Evolutionary conservation across 371 early-diverging fungal genomes (phyloP).

Genomic region (Mucor irregularis): DNA sequence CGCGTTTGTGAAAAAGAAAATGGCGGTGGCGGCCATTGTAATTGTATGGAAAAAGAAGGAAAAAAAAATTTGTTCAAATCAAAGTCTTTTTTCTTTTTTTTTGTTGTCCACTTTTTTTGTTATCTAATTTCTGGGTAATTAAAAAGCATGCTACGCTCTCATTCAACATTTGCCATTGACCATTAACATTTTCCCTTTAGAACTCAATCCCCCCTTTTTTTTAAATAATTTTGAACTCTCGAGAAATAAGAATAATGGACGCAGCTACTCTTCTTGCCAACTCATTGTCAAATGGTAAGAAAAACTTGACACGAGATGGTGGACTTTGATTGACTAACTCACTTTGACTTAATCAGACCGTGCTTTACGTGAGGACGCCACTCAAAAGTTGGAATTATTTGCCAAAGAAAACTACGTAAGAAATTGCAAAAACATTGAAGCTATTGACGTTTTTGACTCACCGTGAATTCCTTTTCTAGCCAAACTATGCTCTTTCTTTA

Average conservation of each 20-base stretch:
- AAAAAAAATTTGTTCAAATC: background rate
- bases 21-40: too few relatives aligned
- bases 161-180: background rate
- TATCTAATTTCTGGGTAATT: background rate
- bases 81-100: background rate
- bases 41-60: background rate
- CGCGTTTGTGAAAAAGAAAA: too few relatives aligned
- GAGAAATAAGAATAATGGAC: conserved; percentile 51
- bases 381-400: conserved; percentile 70
- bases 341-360: conserved; percentile 18
- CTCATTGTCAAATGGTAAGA: conserved; percentile 73
- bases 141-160: too few relatives aligned
- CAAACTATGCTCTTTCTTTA: conserved; percentile 74
- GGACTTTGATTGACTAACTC: conserved; percentile 41
- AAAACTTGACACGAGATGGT: background rate
- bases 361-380: conserved; percentile 76
- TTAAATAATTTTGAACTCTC: background rate
- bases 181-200: too few relatives aligned
- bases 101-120: background rate
- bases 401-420: conserved; percentile 83
- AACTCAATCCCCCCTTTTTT: too few relatives aligned
- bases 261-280: conserved; percentile 73
- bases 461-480: conserved; percentile 41
- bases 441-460: background rate
- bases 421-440: conserved; percentile 1